A percentile compares a stretch with the other conserved stretches of the same genome.
phyloP scores from a whole-genome alignment of 495 filamentous ascomycete species.

The Penicillium malachiteum region DNA sequence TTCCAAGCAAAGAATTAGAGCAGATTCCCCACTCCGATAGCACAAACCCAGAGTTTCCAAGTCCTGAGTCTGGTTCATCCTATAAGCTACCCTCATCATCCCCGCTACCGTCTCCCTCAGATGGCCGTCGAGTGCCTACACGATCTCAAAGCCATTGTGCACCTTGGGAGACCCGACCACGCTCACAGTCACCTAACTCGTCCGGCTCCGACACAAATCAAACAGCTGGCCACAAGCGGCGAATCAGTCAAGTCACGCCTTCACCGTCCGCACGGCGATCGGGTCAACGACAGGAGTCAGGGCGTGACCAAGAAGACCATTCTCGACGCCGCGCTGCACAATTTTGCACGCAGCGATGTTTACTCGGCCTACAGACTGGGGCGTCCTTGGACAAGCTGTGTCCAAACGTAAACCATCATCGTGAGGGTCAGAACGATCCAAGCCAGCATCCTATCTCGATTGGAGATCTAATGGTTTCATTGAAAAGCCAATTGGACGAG shows the following conservation, averaged over 20 bases:
- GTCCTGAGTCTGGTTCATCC: constrained; percentile 14
- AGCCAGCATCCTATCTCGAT: constrained; percentile 19
- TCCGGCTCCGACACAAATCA: constrained; percentile 25
- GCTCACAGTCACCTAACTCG: constrained; percentile 12
- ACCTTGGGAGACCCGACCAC: constrained; percentile 1
- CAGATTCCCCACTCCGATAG: constrained; percentile 17
- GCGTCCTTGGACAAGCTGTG: constrained; percentile 37
- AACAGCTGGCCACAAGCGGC: constrained; percentile 24
- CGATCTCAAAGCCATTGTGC: constrained; percentile 23
- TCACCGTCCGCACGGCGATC: constrained; percentile 14
- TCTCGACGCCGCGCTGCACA: constrained; percentile 6
- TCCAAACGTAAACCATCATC: constrained; percentile 42
- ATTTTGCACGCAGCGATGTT: constrained; percentile 49
- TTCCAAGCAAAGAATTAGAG: constrained; percentile 18
- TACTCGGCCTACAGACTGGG: constrained; percentile 41
- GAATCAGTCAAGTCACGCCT: constrained; percentile 23
- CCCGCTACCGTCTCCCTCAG: constrained; percentile 10
- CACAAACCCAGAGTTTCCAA: constrained; percentile 12
- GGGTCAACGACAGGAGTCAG: constrained; percentile 9
- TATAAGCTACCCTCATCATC: constrained; percentile 25
- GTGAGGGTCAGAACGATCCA: constrained; percentile 4
- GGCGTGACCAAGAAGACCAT: constrained; percentile 9
- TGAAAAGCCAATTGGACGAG: constrained; percentile 29
- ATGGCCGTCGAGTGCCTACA: constrained; percentile 15
- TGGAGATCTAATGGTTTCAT: constrained; percentile 8